A percentile compares a stretch with the other conserved stretches of the same genome.
Evolutionary conservation across 768 basidiomycete genomes (phyloP).

Genomic region (Mycena vulgaris): DNA sequence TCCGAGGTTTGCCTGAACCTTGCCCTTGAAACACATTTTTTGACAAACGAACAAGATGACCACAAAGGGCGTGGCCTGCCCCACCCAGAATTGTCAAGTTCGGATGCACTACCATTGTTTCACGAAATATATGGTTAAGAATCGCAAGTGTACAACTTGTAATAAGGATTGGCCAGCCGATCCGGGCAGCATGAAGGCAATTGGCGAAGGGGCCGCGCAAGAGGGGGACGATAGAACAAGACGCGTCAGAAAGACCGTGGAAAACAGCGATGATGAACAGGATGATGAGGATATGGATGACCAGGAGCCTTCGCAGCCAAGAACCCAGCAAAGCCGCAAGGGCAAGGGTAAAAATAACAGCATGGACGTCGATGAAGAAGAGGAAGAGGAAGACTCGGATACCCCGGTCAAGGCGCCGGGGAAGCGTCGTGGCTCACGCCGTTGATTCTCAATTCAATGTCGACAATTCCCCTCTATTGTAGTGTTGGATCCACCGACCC

Average conservation of each 20-base stretch:
- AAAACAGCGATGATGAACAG: constrained; percentile 61
- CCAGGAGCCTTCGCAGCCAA: constrained; percentile 49
- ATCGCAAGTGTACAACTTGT: constrained; percentile 71
- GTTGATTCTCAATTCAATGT: background rate
- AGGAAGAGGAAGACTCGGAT: constrained; percentile 40
- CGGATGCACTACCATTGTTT: constrained; percentile 80
- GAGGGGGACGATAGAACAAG: constrained; percentile 69
- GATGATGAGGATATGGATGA: constrained; percentile 41
- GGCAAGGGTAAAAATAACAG: constrained; percentile 47
- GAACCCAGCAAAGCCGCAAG: constrained; percentile 46
- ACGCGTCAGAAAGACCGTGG: constrained; percentile 50
- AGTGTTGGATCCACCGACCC: background rate
- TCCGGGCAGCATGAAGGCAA: constrained; percentile 61
- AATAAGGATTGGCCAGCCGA: constrained; percentile 71
- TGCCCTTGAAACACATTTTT: background rate
- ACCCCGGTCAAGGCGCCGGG: constrained; percentile 42
- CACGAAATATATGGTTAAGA: constrained; percentile 61
- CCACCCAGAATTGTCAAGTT: constrained; percentile 71
- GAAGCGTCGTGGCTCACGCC: constrained; percentile 29
- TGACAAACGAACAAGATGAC: constrained; percentile 69
- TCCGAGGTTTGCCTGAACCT: constrained; percentile 64
- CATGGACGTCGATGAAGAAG: constrained; percentile 64
- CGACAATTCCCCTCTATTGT: too few species aligned
- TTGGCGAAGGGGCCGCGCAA: constrained; percentile 80
- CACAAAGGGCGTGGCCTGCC: constrained; percentile 76